Evolutionary conservation across 345 rosid genomes (phyloP), one percentile per base, ranked within the genome.

Genomic region (Chamaenerion angustifolium): DNA sequence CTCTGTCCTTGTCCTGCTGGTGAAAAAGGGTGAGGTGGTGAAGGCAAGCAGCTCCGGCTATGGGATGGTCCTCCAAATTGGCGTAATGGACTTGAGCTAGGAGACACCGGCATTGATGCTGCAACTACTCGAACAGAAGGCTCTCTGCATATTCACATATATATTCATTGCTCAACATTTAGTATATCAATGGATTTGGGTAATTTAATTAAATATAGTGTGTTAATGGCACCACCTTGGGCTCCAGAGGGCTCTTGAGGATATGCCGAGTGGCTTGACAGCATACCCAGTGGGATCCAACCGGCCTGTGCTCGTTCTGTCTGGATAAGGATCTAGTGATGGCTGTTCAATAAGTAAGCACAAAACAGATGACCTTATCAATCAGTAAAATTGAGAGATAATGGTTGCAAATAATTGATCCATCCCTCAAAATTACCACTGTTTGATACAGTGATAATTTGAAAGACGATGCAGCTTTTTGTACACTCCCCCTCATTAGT

Each of bases 61-160:
- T 76, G 71, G 18, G 87, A 71, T 0, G 82, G 37, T 4, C 37
- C 54, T 48, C 83, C 89, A 42, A 61, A 48, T 48, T 80, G 76
- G 23, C 98, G 71, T 58, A 92, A 64, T 1, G 98, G 98, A 62
- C 98, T 92, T 48, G 98, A 78, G 68, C 73, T 71, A 16, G 96
- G 98, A 56, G 98, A 92, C 19, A 81, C 98, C 0, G 96, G 98
- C 64, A 82, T 68, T 4, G 98, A 92, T 31, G 37, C 37, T 1
- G 89, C 67, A 41, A 83, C 84, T 52, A 61, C 69, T 68, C 88
- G 77, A 40, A 56, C 37, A 31, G 37, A 64, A 55, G 71, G 77
- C 54, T 82, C 94, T 66, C 98, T 92, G 54, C 54, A 50, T 5
- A n/a, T 56, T 6, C 11, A 16, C 40, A 9, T 3, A 31, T 31